Conservation (phyloP, 768 basidiomycete species). For the Lactifluus pinguis region DNA sequence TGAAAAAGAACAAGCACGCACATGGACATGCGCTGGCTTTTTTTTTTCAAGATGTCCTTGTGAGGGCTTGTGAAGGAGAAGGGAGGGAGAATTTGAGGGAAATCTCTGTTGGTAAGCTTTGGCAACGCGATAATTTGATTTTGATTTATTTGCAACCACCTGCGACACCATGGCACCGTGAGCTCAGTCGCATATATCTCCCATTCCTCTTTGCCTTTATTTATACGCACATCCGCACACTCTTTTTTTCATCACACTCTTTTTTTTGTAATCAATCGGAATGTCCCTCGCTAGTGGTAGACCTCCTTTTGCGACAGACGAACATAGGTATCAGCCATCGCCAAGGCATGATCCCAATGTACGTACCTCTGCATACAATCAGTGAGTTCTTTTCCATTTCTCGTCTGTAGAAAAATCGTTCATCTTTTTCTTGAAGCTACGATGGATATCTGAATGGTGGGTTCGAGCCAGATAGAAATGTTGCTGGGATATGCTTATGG, state of each 20-base stretch:
- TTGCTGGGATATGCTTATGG: constrained; percentile 42
- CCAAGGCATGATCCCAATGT: constrained; percentile 41
- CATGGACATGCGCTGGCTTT: too few species aligned
- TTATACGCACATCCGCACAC: constrained; percentile 7
- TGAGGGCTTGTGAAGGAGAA: too few species aligned
- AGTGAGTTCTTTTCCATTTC: constrained; percentile 38
- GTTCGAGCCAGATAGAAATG: constrained; percentile 46
- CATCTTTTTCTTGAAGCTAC: constrained; percentile 37
- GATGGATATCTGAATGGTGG: constrained; percentile 46
- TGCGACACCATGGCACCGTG: too few species aligned
- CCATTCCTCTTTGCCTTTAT: background rate
- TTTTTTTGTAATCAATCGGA: background rate
- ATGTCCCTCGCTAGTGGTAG: constrained; percentile 47
- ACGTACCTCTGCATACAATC: constrained; percentile 54
- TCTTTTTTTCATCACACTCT: constrained; percentile 3
- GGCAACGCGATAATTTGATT: too few species aligned
- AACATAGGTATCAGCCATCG: constrained; percentile 39
- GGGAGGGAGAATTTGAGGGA: too few species aligned
- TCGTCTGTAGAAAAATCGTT: constrained; percentile 4
- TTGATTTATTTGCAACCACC: too few species aligned
- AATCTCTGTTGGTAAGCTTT: too few species aligned
- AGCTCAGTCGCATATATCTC: background rate
- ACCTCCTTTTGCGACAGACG: constrained; percentile 62
- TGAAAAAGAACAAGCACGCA: background rate
- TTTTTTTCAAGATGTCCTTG: too few species aligned